Percentiles rank a stretch among this genome's conserved stretches.
Conservation (phyloP, 306 rosid genomes). For the Mimosa pudica region DNA sequence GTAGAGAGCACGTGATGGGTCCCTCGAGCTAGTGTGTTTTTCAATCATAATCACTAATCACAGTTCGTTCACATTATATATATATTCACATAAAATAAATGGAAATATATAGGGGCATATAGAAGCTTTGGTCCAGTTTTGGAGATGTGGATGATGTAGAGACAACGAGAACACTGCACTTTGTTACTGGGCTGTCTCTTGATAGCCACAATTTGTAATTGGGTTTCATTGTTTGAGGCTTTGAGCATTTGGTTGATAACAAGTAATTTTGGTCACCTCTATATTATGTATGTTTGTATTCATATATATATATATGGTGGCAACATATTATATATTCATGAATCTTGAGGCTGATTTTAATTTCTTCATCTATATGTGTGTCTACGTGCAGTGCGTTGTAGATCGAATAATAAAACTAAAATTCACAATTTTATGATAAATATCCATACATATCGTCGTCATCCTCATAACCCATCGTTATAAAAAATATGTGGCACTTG, state of each 20-base stretch:
- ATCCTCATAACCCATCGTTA: neutral
- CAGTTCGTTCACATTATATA: neutral
- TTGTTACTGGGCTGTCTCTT: neutral
- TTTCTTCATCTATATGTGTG: neutral
- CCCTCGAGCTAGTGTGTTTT: neutral
- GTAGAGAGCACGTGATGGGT: slow-evolving; percentile 12
- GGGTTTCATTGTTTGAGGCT: neutral
- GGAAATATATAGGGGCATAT: neutral
- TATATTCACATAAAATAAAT: neutral
- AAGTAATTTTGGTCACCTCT: neutral
- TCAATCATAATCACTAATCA: slow-evolving; percentile 8
- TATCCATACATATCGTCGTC: neutral
- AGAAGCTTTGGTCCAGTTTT: neutral
- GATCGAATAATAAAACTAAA: no score
- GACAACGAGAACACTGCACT: neutral
- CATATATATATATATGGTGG: no score
- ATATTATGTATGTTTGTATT: neutral
- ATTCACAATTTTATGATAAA: neutral
- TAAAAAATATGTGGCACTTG: neutral
- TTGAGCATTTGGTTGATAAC: neutral
- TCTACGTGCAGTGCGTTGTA: no score
- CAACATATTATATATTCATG: no score
- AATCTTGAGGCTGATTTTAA: neutral
- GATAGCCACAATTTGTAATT: neutral
- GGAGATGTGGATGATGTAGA: neutral